Base-by-base conservation (phyloP, 2,329 filamentous ascomycete species). In the Sporothrix brasiliensis region DNA sequence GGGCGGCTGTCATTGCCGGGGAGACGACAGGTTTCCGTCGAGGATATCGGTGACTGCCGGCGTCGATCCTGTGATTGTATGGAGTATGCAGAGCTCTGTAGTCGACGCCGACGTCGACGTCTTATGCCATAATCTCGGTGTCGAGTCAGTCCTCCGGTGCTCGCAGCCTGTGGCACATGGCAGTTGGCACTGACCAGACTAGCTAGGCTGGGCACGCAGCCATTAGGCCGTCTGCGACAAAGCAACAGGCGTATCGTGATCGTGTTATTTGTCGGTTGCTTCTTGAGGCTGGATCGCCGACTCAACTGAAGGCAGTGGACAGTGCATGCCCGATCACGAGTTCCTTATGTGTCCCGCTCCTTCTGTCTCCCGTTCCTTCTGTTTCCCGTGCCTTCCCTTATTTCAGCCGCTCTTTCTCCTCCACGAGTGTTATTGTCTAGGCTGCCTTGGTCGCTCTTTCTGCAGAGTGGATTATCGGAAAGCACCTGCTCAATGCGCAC, bases 271-370 rank as follows among this genome's bases (percentile, higher is more conserved):
- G 16, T 60, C 56, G 14, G 30, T 39, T 47, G 14, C 3, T 27
- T 27, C 21, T 1, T 1, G 21, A 30, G 21, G 4, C 34, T 4
- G 34, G 24, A 44, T 24, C 19, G 11, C 14, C 44, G 10, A 24
- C 34, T 11, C 34, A 34, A 39, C 14, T 61, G 24, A 44, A 41
- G n/a, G 9, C 56, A 39, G 6, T 11, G 56, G 56, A 34, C 56
- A 44, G 56, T 44, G 56, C 56, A 44, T 4, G n/a, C 56, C 56
- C n/a, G 56, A 61, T 61, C 56, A 44, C 56, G 34, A n/a, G 34
- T 21, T 61, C 34, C 39, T 44, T 21, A n/a, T 39, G 11, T 30
- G 9, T 66, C 50, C 21, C 39, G 10, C 30, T 60, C 16, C 14
- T 41, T 61, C 24, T 34, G 34, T 47, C 13, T 47, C 13, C 11